Conservation (phyloP, 2,329 filamentous ascomycete species). For the Capronia americana region DNA sequence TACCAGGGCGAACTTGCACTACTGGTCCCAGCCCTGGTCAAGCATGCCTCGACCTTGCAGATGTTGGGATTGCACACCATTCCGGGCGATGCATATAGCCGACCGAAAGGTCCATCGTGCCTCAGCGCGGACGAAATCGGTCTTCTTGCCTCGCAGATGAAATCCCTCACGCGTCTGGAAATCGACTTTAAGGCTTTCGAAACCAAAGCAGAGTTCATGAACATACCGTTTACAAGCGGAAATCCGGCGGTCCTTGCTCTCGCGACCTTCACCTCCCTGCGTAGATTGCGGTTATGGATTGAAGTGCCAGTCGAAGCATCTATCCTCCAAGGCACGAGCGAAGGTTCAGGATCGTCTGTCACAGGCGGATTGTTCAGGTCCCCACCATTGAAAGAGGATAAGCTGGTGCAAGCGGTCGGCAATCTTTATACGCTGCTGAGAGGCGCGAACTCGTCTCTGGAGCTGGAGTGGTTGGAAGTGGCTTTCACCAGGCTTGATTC, state of each 20-base stretch:
- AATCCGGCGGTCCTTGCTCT: background rate
- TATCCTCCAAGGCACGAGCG: background rate
- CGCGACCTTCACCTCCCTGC: background rate
- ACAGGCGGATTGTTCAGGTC: too few species aligned
- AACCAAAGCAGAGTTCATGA: background rate
- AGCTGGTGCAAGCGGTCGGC: constrained; percentile 6
- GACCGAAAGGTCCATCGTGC: constrained; percentile 4
- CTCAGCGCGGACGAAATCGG: background rate
- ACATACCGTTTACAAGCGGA: background rate
- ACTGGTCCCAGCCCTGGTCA: background rate
- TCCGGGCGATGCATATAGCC: background rate
- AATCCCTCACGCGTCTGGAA: constrained; percentile 2
- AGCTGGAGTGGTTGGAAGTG: constrained; percentile 6
- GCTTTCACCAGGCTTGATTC: constrained; percentile 13
- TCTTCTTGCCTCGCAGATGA: background rate
- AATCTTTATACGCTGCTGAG: constrained; percentile 8
- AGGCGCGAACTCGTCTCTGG: background rate
- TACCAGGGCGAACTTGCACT: constrained; percentile 8
- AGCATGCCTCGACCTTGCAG: background rate
- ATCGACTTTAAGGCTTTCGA: constrained; percentile 7
- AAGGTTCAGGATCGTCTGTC: background rate
- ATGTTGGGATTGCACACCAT: constrained; percentile 2
- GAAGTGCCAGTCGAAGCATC: constrained; percentile 2
- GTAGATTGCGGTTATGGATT: constrained; percentile 10
- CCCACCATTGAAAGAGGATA: constrained; percentile 6